phyloP scores from a whole-genome alignment of 176 grass and related monocot species.

The Avena eriantha region DNA sequence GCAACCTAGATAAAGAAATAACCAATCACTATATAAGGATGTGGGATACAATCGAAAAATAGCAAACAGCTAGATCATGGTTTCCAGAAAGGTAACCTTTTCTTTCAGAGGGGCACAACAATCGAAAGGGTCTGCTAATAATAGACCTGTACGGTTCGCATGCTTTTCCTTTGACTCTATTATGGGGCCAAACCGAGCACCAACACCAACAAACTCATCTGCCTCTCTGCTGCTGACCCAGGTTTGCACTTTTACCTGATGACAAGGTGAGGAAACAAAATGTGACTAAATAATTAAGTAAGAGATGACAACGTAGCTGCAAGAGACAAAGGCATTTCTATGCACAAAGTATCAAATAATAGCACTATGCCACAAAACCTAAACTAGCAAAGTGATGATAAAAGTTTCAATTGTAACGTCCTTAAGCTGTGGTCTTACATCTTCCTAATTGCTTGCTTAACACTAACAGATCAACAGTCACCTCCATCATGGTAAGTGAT shows the following conservation, averaged over 20 bases:
- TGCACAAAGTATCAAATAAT: background rate
- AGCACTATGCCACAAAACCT: background rate
- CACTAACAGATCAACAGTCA: background rate
- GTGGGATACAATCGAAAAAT: conserved; percentile 22
- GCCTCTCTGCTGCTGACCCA: conserved; percentile 77
- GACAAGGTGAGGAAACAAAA: conserved; percentile 35
- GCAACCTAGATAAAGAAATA: conserved; percentile 56
- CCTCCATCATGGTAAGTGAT: background rate
- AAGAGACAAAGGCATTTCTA: conserved; percentile 8
- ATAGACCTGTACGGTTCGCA: conserved; percentile 64
- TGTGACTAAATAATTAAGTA: conserved; percentile 9
- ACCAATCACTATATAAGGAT: conserved; percentile 8
- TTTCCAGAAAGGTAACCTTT: conserved; percentile 59
- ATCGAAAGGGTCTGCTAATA: conserved; percentile 70
- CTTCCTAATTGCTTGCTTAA: background rate
- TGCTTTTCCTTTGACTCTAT: conserved; percentile 94
- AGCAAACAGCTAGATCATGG: conserved; percentile 1
- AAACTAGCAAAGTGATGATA: background rate
- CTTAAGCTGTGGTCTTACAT: conserved; percentile 24
- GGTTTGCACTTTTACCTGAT: conserved; percentile 91
- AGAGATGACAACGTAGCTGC: background rate
- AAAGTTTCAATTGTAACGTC: background rate
- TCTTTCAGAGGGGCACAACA: conserved; percentile 60
- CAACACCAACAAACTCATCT: conserved; percentile 92
- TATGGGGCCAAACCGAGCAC: conserved; percentile 87